These are phyloP conservation scores for Leucocoprinus leucothites DNA, from an alignment of 768 basidiomycete genomes.

Conservation along the genomic window DNA sequence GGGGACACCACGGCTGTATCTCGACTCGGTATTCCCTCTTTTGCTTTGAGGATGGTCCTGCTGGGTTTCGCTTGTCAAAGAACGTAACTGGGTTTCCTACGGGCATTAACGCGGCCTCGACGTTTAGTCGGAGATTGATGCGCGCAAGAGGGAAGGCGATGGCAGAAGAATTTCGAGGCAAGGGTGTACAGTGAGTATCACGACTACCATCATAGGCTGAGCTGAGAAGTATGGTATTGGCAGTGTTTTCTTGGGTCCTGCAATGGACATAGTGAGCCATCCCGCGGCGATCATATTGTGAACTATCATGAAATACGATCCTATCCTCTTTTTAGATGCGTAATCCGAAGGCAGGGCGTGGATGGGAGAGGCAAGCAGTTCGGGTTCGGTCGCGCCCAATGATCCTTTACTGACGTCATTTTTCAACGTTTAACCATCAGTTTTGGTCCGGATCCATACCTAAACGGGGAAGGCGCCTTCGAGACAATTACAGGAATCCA, in stretches of 20 bases:
- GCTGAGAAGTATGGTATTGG: background rate
- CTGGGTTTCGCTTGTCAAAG: slow-evolving; percentile 38
- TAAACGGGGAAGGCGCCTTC: slow-evolving; percentile 58
- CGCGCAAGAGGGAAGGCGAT: slow-evolving; percentile 58
- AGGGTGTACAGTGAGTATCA: slow-evolving; percentile 50
- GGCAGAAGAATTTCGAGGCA: slow-evolving; percentile 65
- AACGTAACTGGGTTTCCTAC: slow-evolving; percentile 54
- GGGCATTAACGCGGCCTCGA: slow-evolving; percentile 50
- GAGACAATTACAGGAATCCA: slow-evolving; percentile 61
- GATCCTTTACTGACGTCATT: background rate
- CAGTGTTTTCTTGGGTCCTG: slow-evolving; percentile 49
- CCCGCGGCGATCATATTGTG: background rate
- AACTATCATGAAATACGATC: background rate
- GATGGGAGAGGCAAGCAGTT: slow-evolving; percentile 40
- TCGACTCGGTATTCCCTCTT: slow-evolving; percentile 39
- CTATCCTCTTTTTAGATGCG: slow-evolving; percentile 35
- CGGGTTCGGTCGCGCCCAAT: background rate
- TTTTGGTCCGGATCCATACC: slow-evolving; percentile 61
- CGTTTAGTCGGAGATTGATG: slow-evolving; percentile 61
- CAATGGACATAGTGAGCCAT: slow-evolving; percentile 48
- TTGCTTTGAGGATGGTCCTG: slow-evolving; percentile 51
- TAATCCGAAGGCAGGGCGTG: slow-evolving; percentile 48
- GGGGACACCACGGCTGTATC: slow-evolving; percentile 42
- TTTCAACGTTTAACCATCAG: slow-evolving; percentile 23
- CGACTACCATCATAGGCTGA: background rate